Percentiles rank a stretch among this genome's conserved stretches.
These are phyloP conservation scores for Mangifera indica DNA, from an alignment of 345 rosid genomes.

Conservation along the genomic window DNA sequence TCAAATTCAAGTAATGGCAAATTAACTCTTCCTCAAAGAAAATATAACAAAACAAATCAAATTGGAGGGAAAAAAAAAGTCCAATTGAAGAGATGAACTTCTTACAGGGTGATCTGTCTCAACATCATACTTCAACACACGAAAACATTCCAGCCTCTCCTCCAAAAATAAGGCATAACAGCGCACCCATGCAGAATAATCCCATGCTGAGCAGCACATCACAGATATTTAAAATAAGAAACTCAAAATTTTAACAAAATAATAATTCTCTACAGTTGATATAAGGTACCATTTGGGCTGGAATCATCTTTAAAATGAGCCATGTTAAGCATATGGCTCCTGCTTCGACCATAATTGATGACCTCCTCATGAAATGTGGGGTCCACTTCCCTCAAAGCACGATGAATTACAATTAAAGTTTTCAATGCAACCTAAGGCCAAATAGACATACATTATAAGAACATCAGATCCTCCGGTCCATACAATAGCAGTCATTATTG, in stretches of 20 bases:
- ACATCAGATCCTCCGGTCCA: conserved; percentile 9
- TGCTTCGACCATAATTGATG: conserved; percentile 87
- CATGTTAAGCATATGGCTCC: conserved; percentile 95
- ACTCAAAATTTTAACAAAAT: conserved; percentile 11
- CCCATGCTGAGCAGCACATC: conserved; percentile 69
- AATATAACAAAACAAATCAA: neutral
- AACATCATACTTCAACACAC: conserved; percentile 82
- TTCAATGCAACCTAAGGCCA: conserved; percentile 79
- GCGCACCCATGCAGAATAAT: conserved; percentile 95
- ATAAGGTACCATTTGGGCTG: conserved; percentile 71
- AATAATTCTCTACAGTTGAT: conserved; percentile 5
- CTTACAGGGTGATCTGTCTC: conserved; percentile 77
- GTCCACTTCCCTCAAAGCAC: conserved; percentile 97
- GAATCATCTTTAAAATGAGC: conserved; percentile 98
- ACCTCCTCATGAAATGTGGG: conserved; percentile 95
- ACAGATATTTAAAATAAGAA: conserved; percentile 19
- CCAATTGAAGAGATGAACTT: conserved; percentile 7
- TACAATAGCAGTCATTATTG: too few relatives aligned
- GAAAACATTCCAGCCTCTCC: conserved; percentile 93
- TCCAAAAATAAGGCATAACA: conserved; percentile 86
- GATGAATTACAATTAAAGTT: conserved; percentile 87
- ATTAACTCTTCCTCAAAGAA: conserved; percentile 5
- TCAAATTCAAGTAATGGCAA: neutral
- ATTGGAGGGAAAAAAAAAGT: conserved; percentile 1
- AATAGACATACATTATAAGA: conserved; percentile 10